Conservation (phyloP, 192 early-diverging fungal genomes). For the Podila horticola region DNA sequence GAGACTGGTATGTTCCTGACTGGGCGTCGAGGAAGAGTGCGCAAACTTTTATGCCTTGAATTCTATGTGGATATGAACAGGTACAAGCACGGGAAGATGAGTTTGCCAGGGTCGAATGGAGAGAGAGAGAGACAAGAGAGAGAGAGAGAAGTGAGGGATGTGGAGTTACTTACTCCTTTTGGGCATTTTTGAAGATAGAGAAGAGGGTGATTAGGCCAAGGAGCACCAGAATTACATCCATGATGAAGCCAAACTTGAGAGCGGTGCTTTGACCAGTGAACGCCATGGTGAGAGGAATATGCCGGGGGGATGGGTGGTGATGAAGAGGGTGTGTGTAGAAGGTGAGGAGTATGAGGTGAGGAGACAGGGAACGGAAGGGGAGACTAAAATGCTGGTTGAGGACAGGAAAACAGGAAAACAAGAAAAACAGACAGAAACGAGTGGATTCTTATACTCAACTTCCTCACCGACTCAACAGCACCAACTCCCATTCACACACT, state of each 20-base stretch:
- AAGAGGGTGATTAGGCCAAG: slow-evolving; percentile 7
- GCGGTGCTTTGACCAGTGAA: slow-evolving; percentile 11
- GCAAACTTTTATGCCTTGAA: background rate
- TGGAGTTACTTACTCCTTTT: background rate
- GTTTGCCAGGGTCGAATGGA: too few relatives aligned
- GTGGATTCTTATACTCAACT: too few relatives aligned
- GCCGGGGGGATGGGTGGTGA: background rate
- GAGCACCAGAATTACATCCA: slow-evolving; percentile 6
- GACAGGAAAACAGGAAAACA: too few relatives aligned
- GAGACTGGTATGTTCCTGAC: background rate
- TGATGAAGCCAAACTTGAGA: slow-evolving; percentile 24
- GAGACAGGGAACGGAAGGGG: too few relatives aligned
- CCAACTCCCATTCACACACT: too few relatives aligned
- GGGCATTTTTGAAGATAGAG: background rate
- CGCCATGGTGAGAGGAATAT: slow-evolving; percentile 6
- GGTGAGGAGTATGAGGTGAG: too few relatives aligned
- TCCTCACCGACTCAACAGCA: too few relatives aligned
- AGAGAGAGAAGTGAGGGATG: too few relatives aligned
- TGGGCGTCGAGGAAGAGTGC: slow-evolving; percentile 9
- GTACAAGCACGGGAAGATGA: too few relatives aligned
- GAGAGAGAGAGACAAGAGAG: background rate
- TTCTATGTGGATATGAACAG: background rate
- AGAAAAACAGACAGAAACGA: too few relatives aligned
- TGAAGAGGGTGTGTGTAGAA: background rate
- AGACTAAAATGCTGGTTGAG: too few relatives aligned